Conservation (phyloP, 2,329 filamentous ascomycete species). For the Amauroascus verrucosus region DNA sequence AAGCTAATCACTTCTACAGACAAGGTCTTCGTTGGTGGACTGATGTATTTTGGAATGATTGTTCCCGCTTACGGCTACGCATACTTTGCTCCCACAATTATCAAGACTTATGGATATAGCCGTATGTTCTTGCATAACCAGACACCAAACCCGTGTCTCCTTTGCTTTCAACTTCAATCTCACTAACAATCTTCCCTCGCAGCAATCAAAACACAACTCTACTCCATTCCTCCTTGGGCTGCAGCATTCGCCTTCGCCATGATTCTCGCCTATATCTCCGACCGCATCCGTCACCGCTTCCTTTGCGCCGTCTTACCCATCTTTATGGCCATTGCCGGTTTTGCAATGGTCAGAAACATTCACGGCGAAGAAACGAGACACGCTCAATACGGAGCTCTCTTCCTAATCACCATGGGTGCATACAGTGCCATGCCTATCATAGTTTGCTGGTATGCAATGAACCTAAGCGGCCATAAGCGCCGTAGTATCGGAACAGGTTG, state of each 20-base stretch:
- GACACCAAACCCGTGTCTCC: background rate
- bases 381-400: slow-evolving; percentile 68
- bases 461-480: slow-evolving; percentile 61
- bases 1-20: slow-evolving; percentile 23
- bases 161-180: background rate
- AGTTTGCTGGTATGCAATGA: slow-evolving; percentile 76
- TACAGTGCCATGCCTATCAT: slow-evolving; percentile 88
- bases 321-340: slow-evolving; percentile 59
- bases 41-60: slow-evolving; percentile 74
- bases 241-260: slow-evolving; percentile 72
- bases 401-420: slow-evolving; percentile 66
- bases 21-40: slow-evolving; percentile 61
- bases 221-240: slow-evolving; percentile 51
- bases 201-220: slow-evolving; percentile 43
- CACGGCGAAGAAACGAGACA: slow-evolving; percentile 49
- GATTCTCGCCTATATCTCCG: slow-evolving; percentile 60
- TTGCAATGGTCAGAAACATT: slow-evolving; percentile 61
- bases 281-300: slow-evolving; percentile 63
- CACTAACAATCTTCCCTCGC: slow-evolving; percentile 5
- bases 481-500: slow-evolving; percentile 61
- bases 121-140: slow-evolving; percentile 20
- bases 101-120: slow-evolving; percentile 55
- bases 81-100: slow-evolving; percentile 65
- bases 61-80: slow-evolving; percentile 68
- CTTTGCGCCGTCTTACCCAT: slow-evolving; percentile 61